These are phyloP conservation scores for Pelargonium cotyledonis DNA, from an alignment of 441 rosid species.

Conservation along the genomic window DNA sequence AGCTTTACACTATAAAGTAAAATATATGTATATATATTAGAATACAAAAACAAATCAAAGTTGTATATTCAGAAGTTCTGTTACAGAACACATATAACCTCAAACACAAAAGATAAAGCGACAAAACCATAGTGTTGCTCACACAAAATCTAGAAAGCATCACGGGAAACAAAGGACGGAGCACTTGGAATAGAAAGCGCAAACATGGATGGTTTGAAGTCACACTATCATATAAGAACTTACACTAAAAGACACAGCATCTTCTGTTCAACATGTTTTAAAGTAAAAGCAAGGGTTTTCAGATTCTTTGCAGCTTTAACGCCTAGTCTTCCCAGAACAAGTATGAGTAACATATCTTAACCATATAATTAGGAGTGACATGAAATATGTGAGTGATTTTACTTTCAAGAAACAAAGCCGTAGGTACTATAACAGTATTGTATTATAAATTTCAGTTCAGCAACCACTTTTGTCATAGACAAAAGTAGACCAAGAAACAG, in stretches of 20 bases:
- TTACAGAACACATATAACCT: neutral
- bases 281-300: neutral
- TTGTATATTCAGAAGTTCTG: neutral
- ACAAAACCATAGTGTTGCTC: conserved; percentile 1
- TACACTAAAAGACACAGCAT: neutral
- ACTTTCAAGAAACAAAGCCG: neutral
- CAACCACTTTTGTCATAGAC: neutral
- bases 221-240: neutral
- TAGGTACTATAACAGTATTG: neutral
- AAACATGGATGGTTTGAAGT: neutral
- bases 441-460: neutral
- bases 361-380: neutral
- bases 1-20: neutral
- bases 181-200: neutral
- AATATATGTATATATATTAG: no score
- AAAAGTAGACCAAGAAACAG: neutral
- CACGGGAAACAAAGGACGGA: neutral
- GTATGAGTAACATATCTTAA: neutral
- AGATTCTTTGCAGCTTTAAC: no score
- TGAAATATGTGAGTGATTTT: neutral
- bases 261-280: neutral
- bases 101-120: neutral
- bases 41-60: neutral
- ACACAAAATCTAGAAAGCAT: neutral
- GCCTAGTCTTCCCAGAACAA: neutral